Evolutionary conservation across 176 grass and related monocot genomes (phyloP), one percentile per base, ranked within the genome.

Genomic region (Rhynchospora breviuscula): DNA sequence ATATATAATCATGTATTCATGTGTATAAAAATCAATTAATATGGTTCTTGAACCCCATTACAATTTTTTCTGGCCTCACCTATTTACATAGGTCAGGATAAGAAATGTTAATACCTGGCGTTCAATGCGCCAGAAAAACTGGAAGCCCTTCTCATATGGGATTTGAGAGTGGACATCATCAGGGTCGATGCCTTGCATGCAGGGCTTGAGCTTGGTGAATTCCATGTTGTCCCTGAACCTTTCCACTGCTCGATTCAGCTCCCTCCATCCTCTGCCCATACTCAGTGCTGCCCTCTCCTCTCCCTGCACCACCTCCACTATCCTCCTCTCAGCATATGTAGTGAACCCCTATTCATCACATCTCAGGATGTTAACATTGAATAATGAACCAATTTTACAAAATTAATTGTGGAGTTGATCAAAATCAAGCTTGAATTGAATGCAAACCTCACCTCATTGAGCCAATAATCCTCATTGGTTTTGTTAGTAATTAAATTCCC

Each of bases 161-260:
- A 98, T 91, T 87, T 90, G 49, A 14, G 95, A 98, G 74, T 98
- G 86, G 33, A 98, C 89, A 67, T 91, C 93, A 63, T 98, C 96
- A 35, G 96, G 96, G 56, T 95, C 91, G 62, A 98, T 82, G 15
- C 93, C 96, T 83, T 83, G 91, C 59, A 98, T 91, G 7, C 91
- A 95, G 0, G 96, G 92, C 58, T 98, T 98, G 82, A 98, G 87
- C 67, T 98, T 98, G 19, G 95, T 98, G 56, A 95, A 98, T 46
- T 98, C 95, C 95, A 95, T 90, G 67, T 90, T 93, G 92, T 98
- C 93, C 46, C 93, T 91, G 52, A 98, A 98, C 85, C 96, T 93
- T 53, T 98, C 89, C 87, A 98, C 91, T 84, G 87, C 88, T 47
- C 67, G 88, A 73, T 93, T 95, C 63, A 98, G 83, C 1, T 88